Evolutionary conservation across 805 yeast species (phyloP), one percentile per base, ranked within the genome.

Genomic region (Hermanozyma aechmeae): DNA sequence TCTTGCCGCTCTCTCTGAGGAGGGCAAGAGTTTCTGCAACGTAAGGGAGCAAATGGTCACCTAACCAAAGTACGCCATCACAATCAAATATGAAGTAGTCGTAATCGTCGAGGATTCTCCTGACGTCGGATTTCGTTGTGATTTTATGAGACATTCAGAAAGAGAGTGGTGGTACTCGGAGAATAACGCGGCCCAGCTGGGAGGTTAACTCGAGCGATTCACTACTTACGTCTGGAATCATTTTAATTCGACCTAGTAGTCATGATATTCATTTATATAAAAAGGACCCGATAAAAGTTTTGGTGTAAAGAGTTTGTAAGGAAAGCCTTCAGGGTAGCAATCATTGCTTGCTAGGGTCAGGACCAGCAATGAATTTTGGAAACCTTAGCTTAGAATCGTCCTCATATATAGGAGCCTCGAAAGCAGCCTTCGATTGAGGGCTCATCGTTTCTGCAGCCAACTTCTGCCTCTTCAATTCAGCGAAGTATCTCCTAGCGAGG

Each of bases 41-140:
- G 12, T 71, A 61, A 5, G 96, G 96, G 27, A 92, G 65, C 15
- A 84, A 56, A 40, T 77, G 82, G 37, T 73, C 76, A 2, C 97
- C 97, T 27, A 81, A 58, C 98, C 98, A 92, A 34, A 92, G 64
- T 4, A 92, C 98, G 18, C 98, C 98, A 51, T 92, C 98, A 60
- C 98, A 92, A 48, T 92, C 98, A 51, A 92, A 92, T 41, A 92
- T 61, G 45, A 87, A 89, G 34, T 83, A 85, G 49, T 86, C 96
- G 51, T 79, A 81, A 29, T 65, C 49, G 39, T 68, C 71, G 7
- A 92, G 56, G 26, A 92, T 58, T 6, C 57, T 46, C 29, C 68
- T 56, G 4, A 71, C 80, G 19, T 69, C 69, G 13, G 60, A 61
- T 31, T 58, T 62, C 13, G 57, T 46, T 12, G 57, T 53, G 25